Base-by-base conservation (phyloP, 31 red algal genomes). In the Odonthalia washingtoniensis region DNA sequence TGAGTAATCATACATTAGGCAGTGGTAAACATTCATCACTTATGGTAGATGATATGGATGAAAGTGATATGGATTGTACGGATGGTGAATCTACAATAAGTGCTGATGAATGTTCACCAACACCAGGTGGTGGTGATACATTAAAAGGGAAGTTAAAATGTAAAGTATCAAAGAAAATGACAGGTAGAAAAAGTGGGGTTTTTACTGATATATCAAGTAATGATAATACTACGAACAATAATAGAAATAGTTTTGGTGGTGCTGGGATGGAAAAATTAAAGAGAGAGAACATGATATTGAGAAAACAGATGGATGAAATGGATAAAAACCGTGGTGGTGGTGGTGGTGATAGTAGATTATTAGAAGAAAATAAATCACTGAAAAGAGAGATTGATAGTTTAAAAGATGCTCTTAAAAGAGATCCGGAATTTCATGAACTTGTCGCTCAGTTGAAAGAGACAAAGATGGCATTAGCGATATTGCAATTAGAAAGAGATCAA, bases 401-500 rank as follows among this genome's bases (percentile, higher is more conserved):
- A 36, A 74, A 77, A 28, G 74, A 32, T 30, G 83, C 77, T 38
- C 88, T 95, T 39, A 73, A 73, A 65, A 42, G 87, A 26, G 93
- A 95, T 46, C 87, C 87, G 35, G 88, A 87, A 18, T 90, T 87
- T 27, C 82, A 70, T 27, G 93, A 90, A 34, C 79, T 95, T 0
- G 93, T 95, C 17, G 63, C 78, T 21, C 87, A 95, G 68, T 70
- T 95, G 33, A 95, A 95, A 83, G 93, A 95, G 70, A 78, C 93
- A 14, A 95, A 95, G 75, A 90, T 95, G 87, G 93, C 82, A n/a
- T 60, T 95, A 40, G 93, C 93, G 35, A 33, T 95, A 26, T 57
- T 91, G 39, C 82, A 95, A 52, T 62, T 95, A 40, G 93, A 95
- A 60, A 90, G 90, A 32, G 93, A 95, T 75, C 53, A 95, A 74